Evolutionary conservation across 352 stramenopile genomes (phyloP).

Genomic region (Phytophthora fragariae): DNA sequence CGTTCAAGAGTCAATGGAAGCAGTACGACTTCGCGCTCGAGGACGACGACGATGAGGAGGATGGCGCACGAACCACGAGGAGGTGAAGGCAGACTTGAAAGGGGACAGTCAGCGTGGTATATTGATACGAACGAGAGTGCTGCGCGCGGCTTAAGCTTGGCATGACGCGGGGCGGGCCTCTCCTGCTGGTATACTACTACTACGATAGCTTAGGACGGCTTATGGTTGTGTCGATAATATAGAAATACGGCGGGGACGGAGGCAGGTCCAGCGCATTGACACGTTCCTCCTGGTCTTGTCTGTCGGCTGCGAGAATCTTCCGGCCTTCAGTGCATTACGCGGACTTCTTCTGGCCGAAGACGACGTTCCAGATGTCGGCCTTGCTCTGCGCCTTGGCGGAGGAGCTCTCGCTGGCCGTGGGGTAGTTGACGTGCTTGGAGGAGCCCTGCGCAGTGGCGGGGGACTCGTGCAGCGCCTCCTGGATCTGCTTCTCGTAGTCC

Average conservation of each 20-base stretch:
- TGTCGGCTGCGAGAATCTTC: neutral
- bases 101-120: conserved; percentile 28
- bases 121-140: conserved; percentile 30
- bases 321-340: conserved; percentile 13
- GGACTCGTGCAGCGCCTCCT: conserved; percentile 65
- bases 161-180: neutral
- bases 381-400: conserved; percentile 37
- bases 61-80: neutral
- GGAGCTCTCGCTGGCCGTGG: conserved; percentile 8
- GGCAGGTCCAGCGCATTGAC: neutral
- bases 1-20: conserved; percentile 72
- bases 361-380: conserved; percentile 61
- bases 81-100: neutral
- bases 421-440: conserved; percentile 42
- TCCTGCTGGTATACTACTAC: conserved; percentile 24
- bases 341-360: conserved; percentile 49
- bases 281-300: neutral
- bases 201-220: conserved; percentile 37
- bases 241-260: conserved; percentile 31
- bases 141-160: too few relatives aligned
- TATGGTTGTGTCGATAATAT: conserved; percentile 37
- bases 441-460: conserved; percentile 27
- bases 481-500: conserved; percentile 75
- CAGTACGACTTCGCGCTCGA: conserved; percentile 78
- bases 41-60: conserved; percentile 33